Percentiles rank a stretch among this genome's conserved stretches.
These are phyloP conservation scores for Phytophthora foliorum DNA, from an alignment of 352 stramenopile genomes.

Conservation along the genomic window DNA sequence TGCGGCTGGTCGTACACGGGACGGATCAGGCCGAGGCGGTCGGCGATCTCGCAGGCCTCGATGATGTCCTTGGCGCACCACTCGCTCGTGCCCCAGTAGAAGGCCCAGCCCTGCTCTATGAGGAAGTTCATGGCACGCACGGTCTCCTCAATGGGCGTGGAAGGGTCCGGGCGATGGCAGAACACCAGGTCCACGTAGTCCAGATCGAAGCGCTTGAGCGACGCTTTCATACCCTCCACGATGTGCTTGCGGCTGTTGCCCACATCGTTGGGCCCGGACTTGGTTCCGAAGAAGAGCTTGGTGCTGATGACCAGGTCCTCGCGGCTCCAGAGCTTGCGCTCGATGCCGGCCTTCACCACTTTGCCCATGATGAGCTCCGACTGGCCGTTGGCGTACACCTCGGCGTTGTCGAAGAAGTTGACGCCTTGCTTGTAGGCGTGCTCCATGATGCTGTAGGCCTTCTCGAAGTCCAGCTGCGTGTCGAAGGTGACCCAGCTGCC, in stretches of 20 bases:
- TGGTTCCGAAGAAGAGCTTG: conserved; percentile 71
- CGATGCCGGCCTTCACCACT: conserved; percentile 60
- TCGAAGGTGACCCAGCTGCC: conserved; percentile 65
- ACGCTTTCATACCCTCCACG: conserved; percentile 66
- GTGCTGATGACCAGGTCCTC: conserved; percentile 75
- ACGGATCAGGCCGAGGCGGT: conserved; percentile 45
- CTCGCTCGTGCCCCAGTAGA: conserved; percentile 79
- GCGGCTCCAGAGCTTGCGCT: conserved; percentile 47
- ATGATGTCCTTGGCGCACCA: conserved; percentile 78
- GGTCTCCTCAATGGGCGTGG: conserved; percentile 74
- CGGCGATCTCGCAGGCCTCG: conserved; percentile 52
- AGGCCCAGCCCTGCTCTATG: conserved; percentile 37
- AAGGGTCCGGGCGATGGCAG: conserved; percentile 69
- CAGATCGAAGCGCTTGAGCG: conserved; percentile 61
- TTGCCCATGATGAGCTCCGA: conserved; percentile 68
- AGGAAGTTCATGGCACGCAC: conserved; percentile 65
- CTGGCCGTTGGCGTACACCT: conserved; percentile 60
- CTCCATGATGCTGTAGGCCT: conserved; percentile 66
- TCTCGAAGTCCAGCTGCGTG: conserved; percentile 59
- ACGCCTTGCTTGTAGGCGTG: conserved; percentile 70
- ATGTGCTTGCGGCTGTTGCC: conserved; percentile 64
- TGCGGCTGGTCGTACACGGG: conserved; percentile 71
- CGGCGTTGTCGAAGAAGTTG: conserved; percentile 80
- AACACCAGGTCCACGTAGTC: conserved; percentile 81
- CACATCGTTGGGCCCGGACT: conserved; percentile 41